A percentile compares a stretch with the other conserved stretches of the same genome.
These are phyloP conservation scores for Dendrobium chrysotoxum DNA, from an alignment of 106 monocot genomes.

Conservation along the genomic window DNA sequence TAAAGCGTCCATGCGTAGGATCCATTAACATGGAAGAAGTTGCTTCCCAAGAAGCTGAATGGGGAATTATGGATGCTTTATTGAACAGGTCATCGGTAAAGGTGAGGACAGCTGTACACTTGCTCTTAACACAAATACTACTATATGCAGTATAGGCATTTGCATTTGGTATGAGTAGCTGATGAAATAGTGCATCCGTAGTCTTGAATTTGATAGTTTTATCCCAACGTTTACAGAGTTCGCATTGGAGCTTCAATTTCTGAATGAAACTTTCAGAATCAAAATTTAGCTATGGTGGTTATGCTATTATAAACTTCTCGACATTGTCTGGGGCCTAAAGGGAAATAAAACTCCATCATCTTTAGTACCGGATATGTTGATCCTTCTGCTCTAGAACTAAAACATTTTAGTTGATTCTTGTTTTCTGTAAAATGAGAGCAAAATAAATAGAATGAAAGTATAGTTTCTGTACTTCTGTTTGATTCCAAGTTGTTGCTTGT, in stretches of 20 bases:
- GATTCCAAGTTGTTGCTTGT: too few species aligned
- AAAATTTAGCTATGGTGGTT: too few species aligned
- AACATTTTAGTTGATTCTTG: too few species aligned
- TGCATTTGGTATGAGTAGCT: neutral
- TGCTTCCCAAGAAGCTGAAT: constrained; percentile 85
- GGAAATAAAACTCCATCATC: too few species aligned
- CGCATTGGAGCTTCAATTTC: neutral
- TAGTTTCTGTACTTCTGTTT: too few species aligned
- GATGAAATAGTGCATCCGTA: neutral
- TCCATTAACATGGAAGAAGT: constrained; percentile 72
- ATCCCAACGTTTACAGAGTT: neutral
- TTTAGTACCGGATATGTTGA: too few species aligned
- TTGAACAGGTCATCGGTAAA: constrained; percentile 55
- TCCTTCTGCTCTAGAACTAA: too few species aligned
- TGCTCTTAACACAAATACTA: neutral
- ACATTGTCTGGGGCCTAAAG: too few species aligned
- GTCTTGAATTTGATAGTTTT: neutral
- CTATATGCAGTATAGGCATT: neutral
- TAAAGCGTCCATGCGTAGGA: constrained; percentile 65
- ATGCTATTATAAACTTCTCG: too few species aligned
- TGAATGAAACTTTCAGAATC: too few species aligned
- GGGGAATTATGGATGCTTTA: constrained; percentile 76
- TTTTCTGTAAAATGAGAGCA: too few species aligned
- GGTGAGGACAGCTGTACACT: constrained; percentile 22
- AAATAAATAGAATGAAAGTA: too few species aligned